Percentiles rank a stretch among this genome's conserved stretches.
These are phyloP conservation scores for Escovopsis sp. DNA, from an alignment of 2,329 filamentous ascomycete species.

Conservation along the genomic window DNA sequence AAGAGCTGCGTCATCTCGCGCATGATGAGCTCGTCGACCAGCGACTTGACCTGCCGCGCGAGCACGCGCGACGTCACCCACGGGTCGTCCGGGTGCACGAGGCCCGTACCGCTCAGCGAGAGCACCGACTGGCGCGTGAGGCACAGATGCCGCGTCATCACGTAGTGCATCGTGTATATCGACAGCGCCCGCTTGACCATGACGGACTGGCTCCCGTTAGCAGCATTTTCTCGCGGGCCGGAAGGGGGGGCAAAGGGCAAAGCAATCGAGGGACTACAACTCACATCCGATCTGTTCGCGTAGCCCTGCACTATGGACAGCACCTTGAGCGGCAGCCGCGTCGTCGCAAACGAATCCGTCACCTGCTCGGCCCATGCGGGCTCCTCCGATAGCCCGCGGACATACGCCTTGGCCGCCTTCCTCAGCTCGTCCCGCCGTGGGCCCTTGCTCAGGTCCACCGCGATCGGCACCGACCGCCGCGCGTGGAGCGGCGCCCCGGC, in stretches of 20 bases:
- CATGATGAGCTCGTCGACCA: constrained; percentile 40
- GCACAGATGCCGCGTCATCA: constrained; percentile 40
- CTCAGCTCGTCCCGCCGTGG: constrained; percentile 30
- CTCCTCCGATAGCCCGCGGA: constrained; percentile 33
- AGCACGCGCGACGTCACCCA: constrained; percentile 39
- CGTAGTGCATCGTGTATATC: constrained; percentile 42
- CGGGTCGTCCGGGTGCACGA: constrained; percentile 28
- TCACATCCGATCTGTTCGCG: constrained; percentile 29
- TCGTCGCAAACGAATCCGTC: constrained; percentile 31
- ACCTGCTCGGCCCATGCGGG: constrained; percentile 34
- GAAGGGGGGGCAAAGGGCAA: not conserved
- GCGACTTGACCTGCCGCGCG: constrained; percentile 40
- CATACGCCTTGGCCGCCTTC: constrained; percentile 32
- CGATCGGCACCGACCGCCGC: constrained; percentile 33
- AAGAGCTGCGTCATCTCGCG: constrained; percentile 38
- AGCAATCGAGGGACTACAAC: constrained; percentile 6
- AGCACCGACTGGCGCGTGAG: constrained; percentile 30
- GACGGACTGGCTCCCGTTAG: constrained; percentile 18
- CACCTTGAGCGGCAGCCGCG: constrained; percentile 30
- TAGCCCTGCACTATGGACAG: constrained; percentile 34
- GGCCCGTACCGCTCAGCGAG: constrained; percentile 24
- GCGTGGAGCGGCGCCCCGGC: constrained; percentile 26
- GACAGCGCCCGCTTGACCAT: constrained; percentile 39
- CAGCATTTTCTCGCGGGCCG: not conserved
- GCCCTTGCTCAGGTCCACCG: constrained; percentile 28